Evolutionary conservation across 176 grass and related monocot genomes (phyloP).

Genomic region (Juncus inflexus): DNA sequence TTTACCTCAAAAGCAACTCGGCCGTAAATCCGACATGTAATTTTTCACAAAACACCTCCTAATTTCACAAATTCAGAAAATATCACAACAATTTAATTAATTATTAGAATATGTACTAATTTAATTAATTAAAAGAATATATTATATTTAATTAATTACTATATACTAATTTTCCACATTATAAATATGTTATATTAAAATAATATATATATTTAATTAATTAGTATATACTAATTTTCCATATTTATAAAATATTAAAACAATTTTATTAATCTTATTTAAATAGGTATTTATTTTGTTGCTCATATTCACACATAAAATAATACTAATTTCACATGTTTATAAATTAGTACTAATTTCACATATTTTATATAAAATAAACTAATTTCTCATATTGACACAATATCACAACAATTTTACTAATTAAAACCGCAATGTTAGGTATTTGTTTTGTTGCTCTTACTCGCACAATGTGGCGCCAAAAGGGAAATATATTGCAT

Average conservation of each 20-base stretch:
- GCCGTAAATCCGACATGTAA: constrained; percentile 93
- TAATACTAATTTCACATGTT: no score
- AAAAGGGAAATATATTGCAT: constrained; percentile 90
- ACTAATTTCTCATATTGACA: no score
- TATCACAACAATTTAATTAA: constrained; percentile 7
- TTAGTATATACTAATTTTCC: not conserved
- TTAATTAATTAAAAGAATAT: no score
- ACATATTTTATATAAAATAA: no score
- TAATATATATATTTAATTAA: no score
- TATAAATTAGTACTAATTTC: no score
- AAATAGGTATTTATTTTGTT: constrained; percentile 90
- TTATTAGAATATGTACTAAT: not conserved
- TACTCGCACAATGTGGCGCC: constrained; percentile 91
- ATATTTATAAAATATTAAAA: no score
- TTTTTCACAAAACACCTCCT: constrained; percentile 21
- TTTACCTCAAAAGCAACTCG: constrained; percentile 91
- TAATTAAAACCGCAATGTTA: constrained; percentile 9
- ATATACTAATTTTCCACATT: no score
- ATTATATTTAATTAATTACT: no score
- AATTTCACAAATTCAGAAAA: not conserved
- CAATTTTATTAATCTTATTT: not conserved
- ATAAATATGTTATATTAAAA: no score
- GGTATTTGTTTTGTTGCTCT: constrained; percentile 95
- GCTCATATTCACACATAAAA: constrained; percentile 69
- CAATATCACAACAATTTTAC: not conserved